Base-by-base conservation (phyloP, 129 eudicot genomes). In the Artemisia annua region DNA sequence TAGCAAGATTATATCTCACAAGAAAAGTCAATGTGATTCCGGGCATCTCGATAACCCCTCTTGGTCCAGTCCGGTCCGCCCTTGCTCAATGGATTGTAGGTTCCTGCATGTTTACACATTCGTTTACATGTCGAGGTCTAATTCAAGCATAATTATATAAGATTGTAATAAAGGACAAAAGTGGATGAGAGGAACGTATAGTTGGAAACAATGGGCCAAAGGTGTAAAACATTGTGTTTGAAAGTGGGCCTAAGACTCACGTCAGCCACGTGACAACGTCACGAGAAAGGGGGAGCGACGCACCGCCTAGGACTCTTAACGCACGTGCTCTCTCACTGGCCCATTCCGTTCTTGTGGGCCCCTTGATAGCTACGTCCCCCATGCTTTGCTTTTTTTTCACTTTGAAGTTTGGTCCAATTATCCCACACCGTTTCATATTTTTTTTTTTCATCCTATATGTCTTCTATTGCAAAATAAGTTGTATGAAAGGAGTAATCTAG, bases 231-330 rank as follows among this genome's bases (percentile, higher is more conserved):
- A 10, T 12, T 28, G 80, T 48, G 74, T 76, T 57, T 2, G 75
- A 12, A 24, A 8, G 64, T 67, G 80, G 75, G 75, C 68, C 80
- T 18, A 50, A 5, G 13, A 10, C 28, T 69, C 75, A 77, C 81
- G 81, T 77, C 60, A 43, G 70, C 81, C 81, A 77, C 81, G 75
- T 77, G 81, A 69, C 71, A 60, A 77, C 70, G 75, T 77, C 81
- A 77, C 81, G 75, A 77, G 81, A 77, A 69, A 77, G 81, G 14
- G 57, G 20, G 54, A 69, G 32, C 74, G 49, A 67, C 80, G 66
- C 74, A 76, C 80, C 74, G 61, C 64, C 75, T 59, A 69, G 63
- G 81, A 77, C 48, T 69, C 81, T 77, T 60, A 10, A 69, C 56
- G 81, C 81, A 77, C 75, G 75, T 77, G 81, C 81, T 60, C 70